Evolutionary conservation across 352 stramenopile genomes (phyloP).

Genomic region (Phytophthora aleatoria): DNA sequence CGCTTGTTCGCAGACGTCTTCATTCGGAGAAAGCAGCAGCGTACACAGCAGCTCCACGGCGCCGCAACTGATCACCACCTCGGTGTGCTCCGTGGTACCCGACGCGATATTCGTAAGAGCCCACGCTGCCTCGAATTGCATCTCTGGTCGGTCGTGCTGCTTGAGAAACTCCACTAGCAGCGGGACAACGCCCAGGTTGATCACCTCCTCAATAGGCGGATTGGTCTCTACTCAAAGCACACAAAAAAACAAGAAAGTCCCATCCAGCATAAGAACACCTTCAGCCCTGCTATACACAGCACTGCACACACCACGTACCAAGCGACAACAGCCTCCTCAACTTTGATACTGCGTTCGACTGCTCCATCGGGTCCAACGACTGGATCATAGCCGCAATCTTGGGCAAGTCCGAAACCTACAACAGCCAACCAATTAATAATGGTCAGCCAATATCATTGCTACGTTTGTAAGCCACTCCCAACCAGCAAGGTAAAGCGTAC

Average conservation of each 20-base stretch:
- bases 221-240: slow-evolving; percentile 89
- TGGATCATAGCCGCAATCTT: slow-evolving; percentile 96
- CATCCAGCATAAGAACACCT: not conserved
- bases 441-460: not conserved
- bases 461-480: not conserved
- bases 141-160: slow-evolving; percentile 90
- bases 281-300: not conserved
- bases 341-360: slow-evolving; percentile 95
- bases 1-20: slow-evolving; percentile 96
- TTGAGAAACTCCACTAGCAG: slow-evolving; percentile 97
- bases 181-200: slow-evolving; percentile 97
- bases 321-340: slow-evolving; percentile 98
- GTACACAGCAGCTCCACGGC: slow-evolving; percentile 98
- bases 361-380: slow-evolving; percentile 90
- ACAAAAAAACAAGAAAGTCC: not conserved
- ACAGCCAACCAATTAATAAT: not conserved
- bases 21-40: slow-evolving; percentile 95
- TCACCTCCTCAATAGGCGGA: slow-evolving; percentile 98
- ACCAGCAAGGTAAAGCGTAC: slow-evolving; percentile 29
- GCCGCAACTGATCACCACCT: slow-evolving; percentile 97
- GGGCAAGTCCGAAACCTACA: slow-evolving; percentile 92
- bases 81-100: slow-evolving; percentile 97
- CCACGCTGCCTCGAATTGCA: slow-evolving; percentile 99
- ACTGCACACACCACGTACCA: slow-evolving; percentile 43
- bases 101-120: slow-evolving; percentile 99